Evolutionary conservation across 768 basidiomycete genomes (phyloP).

Genomic region (Podaxis carcinomalis): DNA sequence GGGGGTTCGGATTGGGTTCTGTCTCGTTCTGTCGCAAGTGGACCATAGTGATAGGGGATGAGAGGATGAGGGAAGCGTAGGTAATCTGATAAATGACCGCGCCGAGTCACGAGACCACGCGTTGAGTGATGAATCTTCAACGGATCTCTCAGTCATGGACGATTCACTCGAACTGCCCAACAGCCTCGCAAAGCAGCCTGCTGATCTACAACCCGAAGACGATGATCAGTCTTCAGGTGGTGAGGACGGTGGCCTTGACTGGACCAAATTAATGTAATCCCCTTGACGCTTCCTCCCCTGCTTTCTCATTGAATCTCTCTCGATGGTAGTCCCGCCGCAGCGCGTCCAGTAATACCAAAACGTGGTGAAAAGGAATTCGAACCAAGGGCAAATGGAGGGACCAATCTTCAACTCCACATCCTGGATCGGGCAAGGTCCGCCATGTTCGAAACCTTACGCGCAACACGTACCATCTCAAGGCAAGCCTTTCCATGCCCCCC

Average conservation of each 20-base stretch:
- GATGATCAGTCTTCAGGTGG: conserved; percentile 55
- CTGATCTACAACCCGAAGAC: conserved; percentile 26
- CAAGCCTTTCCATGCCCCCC: conserved; percentile 25
- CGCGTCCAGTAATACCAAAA: conserved; percentile 81
- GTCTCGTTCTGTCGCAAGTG: conserved; percentile 66
- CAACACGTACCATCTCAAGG: conserved; percentile 75
- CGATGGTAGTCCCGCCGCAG: conserved; percentile 29
- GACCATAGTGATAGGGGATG: conserved; percentile 47
- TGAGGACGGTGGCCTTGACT: conserved; percentile 76
- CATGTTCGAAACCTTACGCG: conserved; percentile 79
- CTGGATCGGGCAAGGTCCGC: conserved; percentile 78
- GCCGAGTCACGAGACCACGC: conserved; percentile 1
- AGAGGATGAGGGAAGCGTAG: not conserved
- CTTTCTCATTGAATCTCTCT: conserved; percentile 12
- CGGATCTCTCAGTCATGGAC: conserved; percentile 41
- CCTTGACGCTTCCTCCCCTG: not conserved
- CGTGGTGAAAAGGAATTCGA: conserved; percentile 98
- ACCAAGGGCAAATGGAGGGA: conserved; percentile 61
- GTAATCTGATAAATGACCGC: not conserved
- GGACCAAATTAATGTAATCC: conserved; percentile 69
- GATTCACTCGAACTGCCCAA: conserved; percentile 49
- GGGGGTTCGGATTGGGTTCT: conserved; percentile 69
- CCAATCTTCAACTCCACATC: conserved; percentile 75
- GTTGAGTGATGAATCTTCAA: not conserved
- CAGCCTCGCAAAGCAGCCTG: conserved; percentile 25